A percentile compares a stretch with the other conserved stretches of the same genome.
Conservation (phyloP, 441 rosid genomes). For the Erodium moschatum region DNA sequence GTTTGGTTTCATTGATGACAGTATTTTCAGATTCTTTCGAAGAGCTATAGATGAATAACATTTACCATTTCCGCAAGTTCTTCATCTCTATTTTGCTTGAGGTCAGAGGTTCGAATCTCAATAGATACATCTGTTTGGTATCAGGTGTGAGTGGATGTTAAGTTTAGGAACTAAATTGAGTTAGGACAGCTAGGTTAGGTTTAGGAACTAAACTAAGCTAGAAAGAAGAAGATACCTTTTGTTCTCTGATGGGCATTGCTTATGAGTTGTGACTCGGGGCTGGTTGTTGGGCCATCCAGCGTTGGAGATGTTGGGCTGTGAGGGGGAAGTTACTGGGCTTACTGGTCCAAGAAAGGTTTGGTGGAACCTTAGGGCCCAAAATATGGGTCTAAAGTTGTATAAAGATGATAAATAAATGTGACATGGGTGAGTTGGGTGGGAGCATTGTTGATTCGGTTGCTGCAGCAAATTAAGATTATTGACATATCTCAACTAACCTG, state of each 20-base stretch:
- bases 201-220: too few species aligned
- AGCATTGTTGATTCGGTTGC: not conserved
- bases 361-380: not conserved
- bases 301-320: not conserved
- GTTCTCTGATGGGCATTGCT: too few species aligned
- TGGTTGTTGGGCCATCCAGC: too few species aligned
- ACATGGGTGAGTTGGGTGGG: not conserved
- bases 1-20: not conserved
- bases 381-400: not conserved
- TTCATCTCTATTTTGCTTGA: too few species aligned
- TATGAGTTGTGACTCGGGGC: too few species aligned
- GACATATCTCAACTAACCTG: conserved; percentile 3
- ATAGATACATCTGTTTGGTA: too few species aligned
- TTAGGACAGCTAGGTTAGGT: too few species aligned
- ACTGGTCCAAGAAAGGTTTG: not conserved
- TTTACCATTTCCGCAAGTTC: not conserved
- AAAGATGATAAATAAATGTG: not conserved
- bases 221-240: too few species aligned
- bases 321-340: not conserved
- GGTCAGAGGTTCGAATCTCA: too few species aligned
- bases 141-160: too few species aligned
- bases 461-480: not conserved
- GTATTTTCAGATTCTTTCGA: not conserved
- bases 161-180: too few species aligned
- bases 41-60: not conserved